Base-by-base conservation (phyloP, 352 stramenopile genomes). In the Vaucheria bursata region DNA sequence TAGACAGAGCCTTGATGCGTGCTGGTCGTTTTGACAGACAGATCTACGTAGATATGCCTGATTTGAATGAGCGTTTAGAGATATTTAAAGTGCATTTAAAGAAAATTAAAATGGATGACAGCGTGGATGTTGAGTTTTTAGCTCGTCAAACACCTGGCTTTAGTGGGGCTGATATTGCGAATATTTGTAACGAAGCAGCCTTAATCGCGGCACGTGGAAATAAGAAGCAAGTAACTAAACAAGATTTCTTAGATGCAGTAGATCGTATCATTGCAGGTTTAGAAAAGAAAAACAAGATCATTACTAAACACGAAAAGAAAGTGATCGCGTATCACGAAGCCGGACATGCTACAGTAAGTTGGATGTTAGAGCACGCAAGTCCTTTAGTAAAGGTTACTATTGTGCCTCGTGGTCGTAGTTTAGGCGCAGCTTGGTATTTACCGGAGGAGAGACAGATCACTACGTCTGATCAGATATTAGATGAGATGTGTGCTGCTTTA, bases 41-140 rank as follows among this genome's bases (percentile, higher is more conserved):
- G 59, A 38, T 69, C 33, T 6, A 69, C 59, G 33, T 69, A 4
- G 59, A 29, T 38, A 8, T 69, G 34, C 59, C 96, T 1, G 95
- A 99, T 81, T 95, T 98, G 85, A 98, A 98, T 84, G 95, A 94
- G 67, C 90, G 96, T 75, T 86, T 99, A 0, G 95, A 99, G 87
- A 97, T 99, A 40, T 98, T 99, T 87, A 92, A 94, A 69, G 98
- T 99, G 85, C 95, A 99, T 87, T 99, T 95, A 36, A 90, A 94
- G 67, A 99, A 99, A 88, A 99, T 99, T 95, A n/a, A n/a, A n/a
- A n/a, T n/a, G n/a, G n/a, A n/a, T n/a, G n/a, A n/a, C n/a, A n/a
- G n/a, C n/a, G n/a, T n/a, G n/a, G n/a, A n/a, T n/a, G 5, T 12
- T 12, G 39, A 99, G 85, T 77, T 91, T 33, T 96, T 99, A 86